These are phyloP conservation scores for Boletus mariae DNA, from an alignment of 1,284 basidiomycete genomes.

Conservation along the genomic window DNA sequence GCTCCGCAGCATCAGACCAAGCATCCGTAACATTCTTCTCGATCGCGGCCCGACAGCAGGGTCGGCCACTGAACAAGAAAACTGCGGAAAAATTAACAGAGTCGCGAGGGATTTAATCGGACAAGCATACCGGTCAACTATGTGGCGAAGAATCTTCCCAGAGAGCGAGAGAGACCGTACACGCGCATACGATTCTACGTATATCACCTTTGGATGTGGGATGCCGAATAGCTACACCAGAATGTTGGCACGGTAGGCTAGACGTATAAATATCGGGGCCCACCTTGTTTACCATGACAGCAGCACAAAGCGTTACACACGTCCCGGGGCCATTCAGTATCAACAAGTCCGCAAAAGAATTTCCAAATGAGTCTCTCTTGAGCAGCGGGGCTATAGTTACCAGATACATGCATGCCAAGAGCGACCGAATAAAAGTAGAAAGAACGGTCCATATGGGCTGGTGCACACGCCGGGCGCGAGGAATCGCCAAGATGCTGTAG, in stretches of 20 bases:
- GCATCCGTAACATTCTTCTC: constrained; percentile 57
- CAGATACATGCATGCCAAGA: constrained; percentile 55
- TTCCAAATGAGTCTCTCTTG: constrained; percentile 18
- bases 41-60: constrained; percentile 40
- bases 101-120: not conserved
- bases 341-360: constrained; percentile 70
- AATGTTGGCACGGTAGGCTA: constrained; percentile 5
- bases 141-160: constrained; percentile 72
- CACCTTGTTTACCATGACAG: constrained; percentile 76
- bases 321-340: constrained; percentile 96
- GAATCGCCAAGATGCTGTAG: constrained; percentile 64
- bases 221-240: constrained; percentile 68
- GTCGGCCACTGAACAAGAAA: constrained; percentile 88
- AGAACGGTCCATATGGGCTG: constrained; percentile 71
- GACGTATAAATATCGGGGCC: constrained; percentile 29
- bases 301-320: constrained; percentile 76
- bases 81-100: constrained; percentile 35
- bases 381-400: constrained; percentile 51
- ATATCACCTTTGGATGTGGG: constrained; percentile 73
- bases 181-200: constrained; percentile 94
- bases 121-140: constrained; percentile 73
- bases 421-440: constrained; percentile 58
- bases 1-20: constrained; percentile 47
- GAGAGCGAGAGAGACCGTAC: constrained; percentile 82
- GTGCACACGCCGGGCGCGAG: constrained; percentile 83